Evolutionary conservation across 805 yeast species (phyloP).

Genomic region (Ascoidea asiatica): DNA sequence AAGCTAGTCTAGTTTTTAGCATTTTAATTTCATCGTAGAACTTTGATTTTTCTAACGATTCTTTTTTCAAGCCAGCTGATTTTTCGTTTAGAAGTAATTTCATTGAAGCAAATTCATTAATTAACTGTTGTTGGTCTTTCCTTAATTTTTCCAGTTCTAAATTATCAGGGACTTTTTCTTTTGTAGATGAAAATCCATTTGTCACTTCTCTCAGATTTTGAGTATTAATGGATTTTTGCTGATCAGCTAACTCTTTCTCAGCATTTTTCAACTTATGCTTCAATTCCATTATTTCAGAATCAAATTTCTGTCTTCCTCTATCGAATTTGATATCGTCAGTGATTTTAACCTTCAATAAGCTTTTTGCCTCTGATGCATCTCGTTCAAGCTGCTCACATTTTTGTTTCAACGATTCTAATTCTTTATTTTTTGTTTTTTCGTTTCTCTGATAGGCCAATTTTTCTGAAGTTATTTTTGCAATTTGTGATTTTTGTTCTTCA

Average conservation of each 20-base stretch:
- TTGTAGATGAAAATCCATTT: no score
- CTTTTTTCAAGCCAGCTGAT: constrained; percentile 33
- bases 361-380: constrained; percentile 28
- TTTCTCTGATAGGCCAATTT: constrained; percentile 17
- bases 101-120: constrained; percentile 30
- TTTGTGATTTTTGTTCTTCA: constrained; percentile 15
- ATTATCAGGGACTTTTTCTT: constrained; percentile 15
- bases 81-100: constrained; percentile 39
- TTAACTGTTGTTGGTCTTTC: constrained; percentile 15
- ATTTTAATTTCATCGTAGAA: constrained; percentile 43
- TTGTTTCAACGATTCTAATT: not conserved
- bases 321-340: constrained; percentile 29
- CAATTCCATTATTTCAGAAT: constrained; percentile 24
- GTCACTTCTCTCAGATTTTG: no score
- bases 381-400: constrained; percentile 23
- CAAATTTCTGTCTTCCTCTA: constrained; percentile 30
- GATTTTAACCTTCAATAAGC: constrained; percentile 26
- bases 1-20: constrained; percentile 49
- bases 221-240: no score
- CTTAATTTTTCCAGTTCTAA: constrained; percentile 13
- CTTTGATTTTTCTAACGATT: constrained; percentile 26
- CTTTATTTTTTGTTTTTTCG: constrained; percentile 17
- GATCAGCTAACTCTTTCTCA: no score
- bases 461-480: no score
- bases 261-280: constrained; percentile 16